These are phyloP conservation scores for Boletus fagicola DNA, from an alignment of 768 basidiomycete genomes.

Conservation along the genomic window DNA sequence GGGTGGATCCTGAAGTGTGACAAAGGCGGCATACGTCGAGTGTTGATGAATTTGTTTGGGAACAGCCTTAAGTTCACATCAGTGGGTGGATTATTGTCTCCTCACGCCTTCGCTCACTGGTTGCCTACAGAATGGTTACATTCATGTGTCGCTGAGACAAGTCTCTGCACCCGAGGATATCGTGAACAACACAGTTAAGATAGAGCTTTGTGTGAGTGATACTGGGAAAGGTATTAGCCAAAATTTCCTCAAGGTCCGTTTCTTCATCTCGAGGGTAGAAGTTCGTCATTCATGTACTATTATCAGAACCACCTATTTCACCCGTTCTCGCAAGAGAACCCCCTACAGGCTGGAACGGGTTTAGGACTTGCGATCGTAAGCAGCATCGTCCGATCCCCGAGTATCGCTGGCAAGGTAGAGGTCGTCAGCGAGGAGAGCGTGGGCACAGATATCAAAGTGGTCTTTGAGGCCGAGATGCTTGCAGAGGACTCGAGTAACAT, in stretches of 20 bases:
- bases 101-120: slow-evolving; percentile 1
- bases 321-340: slow-evolving; percentile 96
- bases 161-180: slow-evolving; percentile 55
- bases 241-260: slow-evolving; percentile 77
- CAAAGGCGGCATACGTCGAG: slow-evolving; percentile 86
- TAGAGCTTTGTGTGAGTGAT: slow-evolving; percentile 84
- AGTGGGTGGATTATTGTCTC: slow-evolving; percentile 40
- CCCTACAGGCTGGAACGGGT: slow-evolving; percentile 88
- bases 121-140: slow-evolving; percentile 68
- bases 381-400: slow-evolving; percentile 83
- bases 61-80: slow-evolving; percentile 92
- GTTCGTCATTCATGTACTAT: not conserved
- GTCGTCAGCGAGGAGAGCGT: slow-evolving; percentile 89
- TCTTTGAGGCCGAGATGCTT: slow-evolving; percentile 67
- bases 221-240: slow-evolving; percentile 96
- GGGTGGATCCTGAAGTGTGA: slow-evolving; percentile 89
- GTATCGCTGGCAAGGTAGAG: slow-evolving; percentile 87
- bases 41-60: slow-evolving; percentile 93
- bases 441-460: slow-evolving; percentile 90
- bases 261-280: not conserved
- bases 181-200: slow-evolving; percentile 58
- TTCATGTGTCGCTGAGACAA: slow-evolving; percentile 81
- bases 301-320: slow-evolving; percentile 89
- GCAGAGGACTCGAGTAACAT: slow-evolving; percentile 41
- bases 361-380: slow-evolving; percentile 94